Conservation (phyloP, 208 protist genomes). For the Leishmania turanica region DNA sequence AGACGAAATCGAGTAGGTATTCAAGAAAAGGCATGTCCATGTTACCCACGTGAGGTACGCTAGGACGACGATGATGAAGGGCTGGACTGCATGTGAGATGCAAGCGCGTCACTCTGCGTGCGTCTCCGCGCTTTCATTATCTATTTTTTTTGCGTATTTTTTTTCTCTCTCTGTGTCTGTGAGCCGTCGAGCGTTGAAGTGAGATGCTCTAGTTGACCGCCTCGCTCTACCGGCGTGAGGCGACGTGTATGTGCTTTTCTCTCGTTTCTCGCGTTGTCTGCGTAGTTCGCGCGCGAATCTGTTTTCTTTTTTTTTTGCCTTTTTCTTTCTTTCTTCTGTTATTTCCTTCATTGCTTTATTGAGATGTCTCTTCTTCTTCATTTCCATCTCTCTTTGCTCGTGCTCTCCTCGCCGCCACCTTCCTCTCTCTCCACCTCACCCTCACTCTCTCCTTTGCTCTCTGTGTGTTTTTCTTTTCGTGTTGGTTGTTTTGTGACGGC, state of each 20-base stretch:
- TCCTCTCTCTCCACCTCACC: background rate
- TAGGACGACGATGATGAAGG: background rate
- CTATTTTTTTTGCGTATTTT: background rate
- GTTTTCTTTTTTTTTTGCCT: background rate
- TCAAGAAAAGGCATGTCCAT: background rate
- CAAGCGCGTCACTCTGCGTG: background rate
- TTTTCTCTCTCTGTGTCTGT: background rate
- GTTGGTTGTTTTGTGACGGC: background rate
- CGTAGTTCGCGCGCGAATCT: background rate
- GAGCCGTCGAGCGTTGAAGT: background rate
- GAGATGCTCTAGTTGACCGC: background rate
- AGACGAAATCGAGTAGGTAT: constrained; percentile 16
- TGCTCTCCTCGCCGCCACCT: background rate
- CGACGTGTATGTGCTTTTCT: background rate
- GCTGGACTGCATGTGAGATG: background rate
- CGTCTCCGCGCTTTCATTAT: background rate
- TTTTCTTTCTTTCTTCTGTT: no score
- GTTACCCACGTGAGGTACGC: background rate
- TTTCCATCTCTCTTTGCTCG: background rate
- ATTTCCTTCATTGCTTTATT: no score
- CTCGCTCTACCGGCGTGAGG: background rate
- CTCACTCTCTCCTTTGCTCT: background rate
- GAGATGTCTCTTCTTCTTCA: no score
- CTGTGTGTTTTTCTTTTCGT: background rate
- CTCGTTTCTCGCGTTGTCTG: background rate